A percentile compares a stretch with the other conserved stretches of the same genome.
Evolutionary conservation across 768 basidiomycete genomes (phyloP).

Genomic region (Tricholoma flavovirens): DNA sequence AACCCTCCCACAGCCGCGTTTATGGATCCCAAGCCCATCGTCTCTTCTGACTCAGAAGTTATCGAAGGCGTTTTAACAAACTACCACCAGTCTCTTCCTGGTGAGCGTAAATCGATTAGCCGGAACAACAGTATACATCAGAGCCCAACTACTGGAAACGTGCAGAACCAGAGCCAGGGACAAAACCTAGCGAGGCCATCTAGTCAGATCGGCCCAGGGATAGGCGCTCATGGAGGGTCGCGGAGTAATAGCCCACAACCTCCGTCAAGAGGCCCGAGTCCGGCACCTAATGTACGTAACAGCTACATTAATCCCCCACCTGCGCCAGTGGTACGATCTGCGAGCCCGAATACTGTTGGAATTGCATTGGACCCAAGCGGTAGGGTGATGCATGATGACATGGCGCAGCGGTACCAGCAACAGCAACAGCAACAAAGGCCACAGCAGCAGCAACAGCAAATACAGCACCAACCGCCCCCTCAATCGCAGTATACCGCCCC

Average conservation of each 20-base stretch:
- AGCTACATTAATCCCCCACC: conserved; percentile 37
- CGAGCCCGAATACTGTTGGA: conserved; percentile 75
- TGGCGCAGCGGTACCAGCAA: conserved; percentile 56
- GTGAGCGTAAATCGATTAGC: conserved; percentile 64
- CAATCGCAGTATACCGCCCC: conserved; percentile 14
- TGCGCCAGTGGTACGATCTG: conserved; percentile 41
- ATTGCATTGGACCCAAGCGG: conserved; percentile 80
- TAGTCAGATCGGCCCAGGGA: conserved; percentile 66
- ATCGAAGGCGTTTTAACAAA: conserved; percentile 69
- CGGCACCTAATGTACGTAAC: conserved; percentile 33
- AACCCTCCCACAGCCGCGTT: conserved; percentile 68
- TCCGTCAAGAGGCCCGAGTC: conserved; percentile 50
- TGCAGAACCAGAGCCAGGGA: conserved; percentile 15
- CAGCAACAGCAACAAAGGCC: conserved; percentile 27
- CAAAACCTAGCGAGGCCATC: conserved; percentile 45
- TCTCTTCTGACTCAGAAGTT: conserved; percentile 41
- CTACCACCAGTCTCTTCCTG: conserved; percentile 85
- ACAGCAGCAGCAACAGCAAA: conserved; percentile 22
- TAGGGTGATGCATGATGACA: conserved; percentile 72
- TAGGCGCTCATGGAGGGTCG: conserved; percentile 66
- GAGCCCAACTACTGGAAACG: conserved; percentile 15
- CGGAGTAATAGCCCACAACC: conserved; percentile 61
- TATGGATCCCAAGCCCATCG: conserved; percentile 57
- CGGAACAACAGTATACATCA: conserved; percentile 42
- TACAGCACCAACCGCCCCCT: conserved; percentile 17